Evolutionary conservation across 805 yeast species (phyloP), one percentile per base, ranked within the genome.

Genomic region (Saturnispora mendoncae): DNA sequence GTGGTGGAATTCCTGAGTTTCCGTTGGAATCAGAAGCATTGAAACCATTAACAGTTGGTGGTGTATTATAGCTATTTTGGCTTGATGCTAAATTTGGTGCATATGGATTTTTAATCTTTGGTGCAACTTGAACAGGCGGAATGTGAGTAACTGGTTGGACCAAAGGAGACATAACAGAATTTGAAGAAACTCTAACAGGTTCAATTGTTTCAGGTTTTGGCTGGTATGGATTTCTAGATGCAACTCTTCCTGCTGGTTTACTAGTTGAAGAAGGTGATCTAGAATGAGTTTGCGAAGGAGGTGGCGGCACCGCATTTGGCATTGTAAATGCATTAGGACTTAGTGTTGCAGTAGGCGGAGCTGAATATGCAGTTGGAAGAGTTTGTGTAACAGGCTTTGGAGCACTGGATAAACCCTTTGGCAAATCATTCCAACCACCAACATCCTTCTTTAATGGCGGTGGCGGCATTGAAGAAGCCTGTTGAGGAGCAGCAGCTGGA

Each of bases 371-470:
- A 20, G 40, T 37, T 25, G 38, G 44, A 3, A 40, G 17, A 4
- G 55, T 38, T n/a, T 60, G 53, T 28, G 54, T 41, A 20, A 55
- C 46, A 10, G 51, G 47, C 28, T 34, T 19, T 24, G 50, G 42
- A 3, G 46, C 37, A 12, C 39, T 46, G 15, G 57, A 52, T 43
- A 62, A 36, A 23, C 68, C 61, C 9, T 73, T 68, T 38, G 86
- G 85, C 46, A 80, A 61, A 53, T 78, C 84, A 51, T 78, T 79
- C 85, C 86, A 79, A 3, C 84, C 85, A 29, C 78, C 84, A 29
- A 72, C 72, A 33, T 74, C 74, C 41, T 59, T 61, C 45, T 48
- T 51, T 20, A 56, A 60, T 9, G 56, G 47, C 18, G 57, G 56
- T 30, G 58, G 57, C 34, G 61, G 60, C 12, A 57, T 44, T 21